phyloP scores from a whole-genome alignment of 352 stramenopile species.

The Pythium dissotocum region DNA sequence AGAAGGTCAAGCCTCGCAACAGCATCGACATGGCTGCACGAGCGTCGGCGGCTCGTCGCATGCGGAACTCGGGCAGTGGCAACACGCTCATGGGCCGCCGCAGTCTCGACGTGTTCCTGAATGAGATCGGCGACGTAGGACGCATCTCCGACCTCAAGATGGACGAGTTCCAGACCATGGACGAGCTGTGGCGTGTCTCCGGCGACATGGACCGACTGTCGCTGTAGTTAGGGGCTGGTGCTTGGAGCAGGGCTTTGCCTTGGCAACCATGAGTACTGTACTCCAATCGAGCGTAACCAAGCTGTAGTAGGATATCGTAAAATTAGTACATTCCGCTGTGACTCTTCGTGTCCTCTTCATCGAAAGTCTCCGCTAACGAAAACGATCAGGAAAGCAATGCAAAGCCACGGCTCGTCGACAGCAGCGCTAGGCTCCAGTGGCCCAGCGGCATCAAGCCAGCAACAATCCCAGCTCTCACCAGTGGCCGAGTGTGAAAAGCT shows the following conservation, averaged over 20 bases:
- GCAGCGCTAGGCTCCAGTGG: neutral
- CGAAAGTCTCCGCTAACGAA: neutral
- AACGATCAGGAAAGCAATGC: neutral
- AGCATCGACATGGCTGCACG: constrained; percentile 75
- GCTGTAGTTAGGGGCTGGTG: constrained; percentile 35
- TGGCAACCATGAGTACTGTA: neutral
- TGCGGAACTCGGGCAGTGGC: constrained; percentile 62
- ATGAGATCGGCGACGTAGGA: constrained; percentile 76
- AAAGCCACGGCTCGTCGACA: neutral
- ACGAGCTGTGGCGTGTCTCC: constrained; percentile 84
- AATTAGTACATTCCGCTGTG: constrained; percentile 25
- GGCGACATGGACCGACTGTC: constrained; percentile 83
- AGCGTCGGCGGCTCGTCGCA: constrained; percentile 60
- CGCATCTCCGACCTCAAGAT: constrained; percentile 86
- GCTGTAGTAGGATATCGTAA: constrained; percentile 23
- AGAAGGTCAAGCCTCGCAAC: constrained; percentile 73
- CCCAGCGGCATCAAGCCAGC: neutral
- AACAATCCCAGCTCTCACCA: constrained; percentile 1
- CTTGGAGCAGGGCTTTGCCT: neutral
- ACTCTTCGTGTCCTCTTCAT: constrained; percentile 14
- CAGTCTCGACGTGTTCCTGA: constrained; percentile 77
- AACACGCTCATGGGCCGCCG: constrained; percentile 52
- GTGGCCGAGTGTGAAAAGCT: constrained; percentile 46
- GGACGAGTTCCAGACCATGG: constrained; percentile 81
- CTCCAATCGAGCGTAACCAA: neutral